phyloP scores from a whole-genome alignment of 352 stramenopile genomes.

The Peronosclerospora sorghi region DNA sequence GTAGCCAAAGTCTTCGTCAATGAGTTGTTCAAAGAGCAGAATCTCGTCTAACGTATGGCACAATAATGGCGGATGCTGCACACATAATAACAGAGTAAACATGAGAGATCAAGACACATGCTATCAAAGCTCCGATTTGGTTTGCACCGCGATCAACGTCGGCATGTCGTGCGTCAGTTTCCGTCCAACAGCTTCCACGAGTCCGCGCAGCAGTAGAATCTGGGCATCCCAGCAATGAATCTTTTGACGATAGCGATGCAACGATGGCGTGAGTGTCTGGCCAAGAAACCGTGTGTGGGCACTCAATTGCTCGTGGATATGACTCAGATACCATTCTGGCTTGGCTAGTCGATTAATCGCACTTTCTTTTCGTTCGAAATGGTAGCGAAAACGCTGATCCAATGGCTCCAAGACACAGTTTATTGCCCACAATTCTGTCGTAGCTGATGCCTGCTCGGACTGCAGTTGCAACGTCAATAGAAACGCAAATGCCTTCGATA shows the following conservation, averaged over 20 bases:
- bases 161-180: conserved; percentile 44
- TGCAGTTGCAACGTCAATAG: conserved; percentile 48
- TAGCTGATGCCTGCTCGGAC: conserved; percentile 1
- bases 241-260: conserved; percentile 32
- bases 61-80: conserved; percentile 31
- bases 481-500: conserved; percentile 38
- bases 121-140: background rate
- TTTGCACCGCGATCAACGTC: conserved; percentile 29
- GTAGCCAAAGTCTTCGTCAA: conserved; percentile 60
- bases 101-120: background rate
- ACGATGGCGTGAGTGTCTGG: conserved; percentile 28
- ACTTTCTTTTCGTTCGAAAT: conserved; percentile 60
- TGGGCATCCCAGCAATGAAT: conserved; percentile 48
- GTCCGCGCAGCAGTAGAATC: conserved; percentile 41
- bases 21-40: conserved; percentile 50
- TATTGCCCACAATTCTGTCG: conserved; percentile 47
- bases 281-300: conserved; percentile 33
- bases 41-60: conserved; percentile 71
- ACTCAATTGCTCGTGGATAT: conserved; percentile 49
- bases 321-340: conserved; percentile 60
- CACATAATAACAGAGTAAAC: background rate
- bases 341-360: conserved; percentile 61
- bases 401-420: conserved; percentile 48
- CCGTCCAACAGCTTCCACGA: conserved; percentile 28
- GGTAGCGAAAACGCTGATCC: conserved; percentile 52